Evolutionary conservation across 441 rosid species (phyloP), one percentile per base, ranked within the genome.

Genomic region (Lepidium campestre): DNA sequence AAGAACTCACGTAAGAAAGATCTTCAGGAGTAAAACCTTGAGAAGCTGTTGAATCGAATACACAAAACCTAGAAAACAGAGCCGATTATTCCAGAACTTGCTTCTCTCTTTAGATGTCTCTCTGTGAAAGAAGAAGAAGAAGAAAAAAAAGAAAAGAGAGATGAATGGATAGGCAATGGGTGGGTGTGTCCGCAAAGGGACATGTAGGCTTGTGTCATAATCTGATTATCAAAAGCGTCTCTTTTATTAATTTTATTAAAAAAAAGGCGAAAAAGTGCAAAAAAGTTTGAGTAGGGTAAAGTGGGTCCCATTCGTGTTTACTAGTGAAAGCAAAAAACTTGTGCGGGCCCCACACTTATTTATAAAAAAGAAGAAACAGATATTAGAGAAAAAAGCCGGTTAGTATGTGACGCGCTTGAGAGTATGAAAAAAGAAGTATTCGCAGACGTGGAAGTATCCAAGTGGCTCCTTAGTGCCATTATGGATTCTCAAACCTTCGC

Each of bases 201-300:
- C 74, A 63, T 63, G 71, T 75, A 63, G 67, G 67, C 66, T 70
- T 61, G 60, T 74, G 86, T 82, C 87, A 75, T 68, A 76, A 80
- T 84, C 82, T 80, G 79, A 68, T 75, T 12, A 54, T 56, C 67
- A 73, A 84, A 89, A 89, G 87, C 79, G 91, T 83, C 81, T 56
- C 42, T 59, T 44, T 17, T 17, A 15, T 29, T 3, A 9, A 12
- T 20, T 18, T 8, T 6, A 9, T 1, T 2, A 37, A 12, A 12
- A 44, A 63, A 35, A n/a, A n/a, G 3, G 2, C 23, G 12, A 34
- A 56, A 74, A 74, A 74, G 74, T 62, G 49, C 65, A 41, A 34
- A 68, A 68, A 47, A 35, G 31, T 59, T 22, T 5, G 1, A 23
- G 62, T 47, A 39, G 59, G 73, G 70, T 10, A 39, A 0, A 7